Percentiles rank a stretch among this genome's conserved stretches.
These are phyloP conservation scores for Paraconiothyrium brasiliense DNA, from an alignment of 2,329 filamentous ascomycete genomes.

Conservation along the genomic window DNA sequence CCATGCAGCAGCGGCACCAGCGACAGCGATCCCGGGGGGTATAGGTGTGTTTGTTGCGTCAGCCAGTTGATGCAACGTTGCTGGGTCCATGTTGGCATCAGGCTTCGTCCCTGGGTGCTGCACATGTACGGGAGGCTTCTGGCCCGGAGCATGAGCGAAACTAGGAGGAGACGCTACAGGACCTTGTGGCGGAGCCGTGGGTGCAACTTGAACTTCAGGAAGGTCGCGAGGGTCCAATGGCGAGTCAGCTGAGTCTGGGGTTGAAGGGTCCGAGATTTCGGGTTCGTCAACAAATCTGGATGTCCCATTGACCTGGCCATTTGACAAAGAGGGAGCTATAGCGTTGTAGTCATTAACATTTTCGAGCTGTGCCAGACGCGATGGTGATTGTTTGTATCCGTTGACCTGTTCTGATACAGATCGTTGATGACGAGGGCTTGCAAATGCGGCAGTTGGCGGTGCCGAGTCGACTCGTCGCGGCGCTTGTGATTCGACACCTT, in stretches of 20 bases:
- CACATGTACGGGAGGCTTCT: slow-evolving; percentile 73
- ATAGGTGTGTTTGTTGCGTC: slow-evolving; percentile 69
- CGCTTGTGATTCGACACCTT: slow-evolving; percentile 35
- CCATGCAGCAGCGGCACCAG: slow-evolving; percentile 54
- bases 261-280: slow-evolving; percentile 38
- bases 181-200: slow-evolving; percentile 65
- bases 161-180: slow-evolving; percentile 81
- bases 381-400: too few species aligned
- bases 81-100: slow-evolving; percentile 83
- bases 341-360: slow-evolving; percentile 49
- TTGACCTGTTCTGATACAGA: slow-evolving; percentile 58
- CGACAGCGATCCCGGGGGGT: slow-evolving; percentile 46
- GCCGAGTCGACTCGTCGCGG: slow-evolving; percentile 56
- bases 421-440: slow-evolving; percentile 55
- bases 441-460: slow-evolving; percentile 41
- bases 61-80: slow-evolving; percentile 81
- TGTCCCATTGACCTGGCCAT: slow-evolving; percentile 40
- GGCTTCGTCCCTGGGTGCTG: slow-evolving; percentile 79
- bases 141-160: slow-evolving; percentile 78
- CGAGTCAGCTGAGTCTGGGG: slow-evolving; percentile 21
- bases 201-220: slow-evolving; percentile 47
- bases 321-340: slow-evolving; percentile 52
- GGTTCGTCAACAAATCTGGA: slow-evolving; percentile 38
- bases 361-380: too few species aligned
- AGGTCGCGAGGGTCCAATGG: slow-evolving; percentile 36